These are phyloP conservation scores for Rutstroemia sp. DNA, from an alignment of 2,329 filamentous ascomycete genomes.

Conservation along the genomic window DNA sequence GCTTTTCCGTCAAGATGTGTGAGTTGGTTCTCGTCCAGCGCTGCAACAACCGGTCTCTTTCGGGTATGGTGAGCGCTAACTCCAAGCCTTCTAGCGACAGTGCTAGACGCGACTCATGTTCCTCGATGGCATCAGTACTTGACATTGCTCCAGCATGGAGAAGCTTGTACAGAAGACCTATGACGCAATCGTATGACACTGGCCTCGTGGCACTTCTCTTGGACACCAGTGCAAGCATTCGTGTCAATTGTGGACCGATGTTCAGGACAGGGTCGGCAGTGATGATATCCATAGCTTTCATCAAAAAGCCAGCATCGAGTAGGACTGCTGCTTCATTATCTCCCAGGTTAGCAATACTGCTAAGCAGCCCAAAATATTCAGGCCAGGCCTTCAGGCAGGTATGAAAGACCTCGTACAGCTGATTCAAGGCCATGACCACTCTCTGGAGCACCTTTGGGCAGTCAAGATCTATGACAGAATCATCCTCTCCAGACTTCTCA, in stretches of 20 bases:
- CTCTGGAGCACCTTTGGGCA: slow-evolving; percentile 26
- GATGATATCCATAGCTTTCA: slow-evolving; percentile 33
- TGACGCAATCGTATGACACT: slow-evolving; percentile 46
- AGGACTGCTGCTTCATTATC: slow-evolving; percentile 49
- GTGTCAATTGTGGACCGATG: slow-evolving; percentile 41
- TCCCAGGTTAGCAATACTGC: slow-evolving; percentile 58
- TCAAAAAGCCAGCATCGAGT: slow-evolving; percentile 53
- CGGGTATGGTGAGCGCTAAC: slow-evolving; percentile 37
- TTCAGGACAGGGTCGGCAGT: slow-evolving; percentile 25
- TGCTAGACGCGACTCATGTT: background rate
- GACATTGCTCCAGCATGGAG: slow-evolving; percentile 22
- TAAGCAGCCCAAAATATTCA: slow-evolving; percentile 66
- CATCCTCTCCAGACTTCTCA: slow-evolving; percentile 19
- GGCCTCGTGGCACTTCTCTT: slow-evolving; percentile 43
- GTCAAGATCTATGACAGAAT: slow-evolving; percentile 19
- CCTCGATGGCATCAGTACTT: background rate
- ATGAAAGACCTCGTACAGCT: slow-evolving; percentile 58
- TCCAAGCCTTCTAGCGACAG: slow-evolving; percentile 14
- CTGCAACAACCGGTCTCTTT: slow-evolving; percentile 40
- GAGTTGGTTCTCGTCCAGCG: slow-evolving; percentile 33
- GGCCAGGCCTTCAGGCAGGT: slow-evolving; percentile 60
- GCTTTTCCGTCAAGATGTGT: slow-evolving; percentile 57
- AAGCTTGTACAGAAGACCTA: slow-evolving; percentile 38
- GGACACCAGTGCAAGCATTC: slow-evolving; percentile 44
- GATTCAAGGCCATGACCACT: slow-evolving; percentile 40